Evolutionary conservation across 345 rosid species (phyloP).

Genomic region (Cardiospermum halicacabum): DNA sequence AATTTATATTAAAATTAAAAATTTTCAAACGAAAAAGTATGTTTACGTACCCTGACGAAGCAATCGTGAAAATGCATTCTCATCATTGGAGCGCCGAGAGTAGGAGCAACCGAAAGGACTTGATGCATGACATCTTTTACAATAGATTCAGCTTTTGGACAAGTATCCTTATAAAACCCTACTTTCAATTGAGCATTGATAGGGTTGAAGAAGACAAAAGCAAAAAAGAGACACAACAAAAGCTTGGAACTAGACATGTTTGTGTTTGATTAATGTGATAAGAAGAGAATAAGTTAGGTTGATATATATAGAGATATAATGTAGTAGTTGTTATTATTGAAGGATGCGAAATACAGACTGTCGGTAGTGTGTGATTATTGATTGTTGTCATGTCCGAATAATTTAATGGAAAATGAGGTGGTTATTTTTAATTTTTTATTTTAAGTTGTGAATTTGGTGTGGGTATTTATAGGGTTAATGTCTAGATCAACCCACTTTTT

Average conservation of each 20-base stretch:
- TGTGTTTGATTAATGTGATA: background rate
- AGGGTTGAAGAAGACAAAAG: slow-evolving; percentile 21
- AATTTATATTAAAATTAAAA: too few relatives aligned
- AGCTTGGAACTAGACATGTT: slow-evolving; percentile 32
- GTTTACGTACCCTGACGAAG: slow-evolving; percentile 50
- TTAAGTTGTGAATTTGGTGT: too few relatives aligned
- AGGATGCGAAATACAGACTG: background rate
- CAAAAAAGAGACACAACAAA: slow-evolving; percentile 15
- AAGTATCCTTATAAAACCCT: slow-evolving; percentile 47
- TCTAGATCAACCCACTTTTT: too few relatives aligned
- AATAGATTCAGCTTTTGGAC: slow-evolving; percentile 46
- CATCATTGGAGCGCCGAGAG: slow-evolving; percentile 54
- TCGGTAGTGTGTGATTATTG: background rate
- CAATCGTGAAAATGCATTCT: slow-evolving; percentile 87
- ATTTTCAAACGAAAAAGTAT: background rate
- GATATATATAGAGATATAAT: background rate
- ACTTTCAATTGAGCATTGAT: slow-evolving; percentile 32
- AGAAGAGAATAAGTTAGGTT: background rate
- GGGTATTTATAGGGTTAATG: too few relatives aligned
- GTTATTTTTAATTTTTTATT: too few relatives aligned
- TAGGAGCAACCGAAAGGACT: slow-evolving; percentile 34
- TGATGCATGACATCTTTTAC: slow-evolving; percentile 25
- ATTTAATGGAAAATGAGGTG: background rate
- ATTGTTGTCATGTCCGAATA: background rate
- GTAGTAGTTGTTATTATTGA: background rate